Conservation (phyloP, 78 protist genomes). For the Tieghemostelium lacteum region DNA sequence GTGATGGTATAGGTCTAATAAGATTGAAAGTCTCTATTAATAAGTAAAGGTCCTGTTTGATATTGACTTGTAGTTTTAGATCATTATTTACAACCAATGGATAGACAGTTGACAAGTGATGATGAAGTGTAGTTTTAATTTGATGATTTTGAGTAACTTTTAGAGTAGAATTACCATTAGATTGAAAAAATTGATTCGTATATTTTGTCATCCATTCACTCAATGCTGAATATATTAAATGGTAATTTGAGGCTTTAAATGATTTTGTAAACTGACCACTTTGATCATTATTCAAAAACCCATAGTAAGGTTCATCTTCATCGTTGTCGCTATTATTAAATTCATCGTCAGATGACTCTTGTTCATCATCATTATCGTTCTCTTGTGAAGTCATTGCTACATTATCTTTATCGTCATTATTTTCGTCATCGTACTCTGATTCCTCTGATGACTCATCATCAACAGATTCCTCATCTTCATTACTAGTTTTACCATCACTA, state of each 20-base stretch:
- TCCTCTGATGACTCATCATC: no score
- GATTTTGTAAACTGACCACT: not conserved
- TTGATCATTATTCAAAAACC: not conserved
- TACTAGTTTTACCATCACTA: not conserved
- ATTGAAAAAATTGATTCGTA: slow-evolving; percentile 19
- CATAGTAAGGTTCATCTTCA: slow-evolving; percentile 2
- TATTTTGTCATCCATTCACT: slow-evolving; percentile 26
- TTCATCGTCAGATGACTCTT: not conserved
- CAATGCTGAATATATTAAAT: slow-evolving; percentile 30
- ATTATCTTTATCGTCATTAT: not conserved
- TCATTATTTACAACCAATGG: slow-evolving; percentile 11
- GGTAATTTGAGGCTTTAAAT: slow-evolving; percentile 46
- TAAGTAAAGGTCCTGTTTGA: not conserved
- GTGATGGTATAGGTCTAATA: slow-evolving; percentile 50
- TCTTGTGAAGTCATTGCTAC: no score
- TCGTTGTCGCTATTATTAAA: not conserved
- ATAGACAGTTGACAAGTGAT: slow-evolving; percentile 5
- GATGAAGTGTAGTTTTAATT: slow-evolving; percentile 39
- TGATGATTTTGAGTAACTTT: slow-evolving; percentile 13
- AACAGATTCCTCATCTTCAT: no score
- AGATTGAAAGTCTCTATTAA: slow-evolving; percentile 54
- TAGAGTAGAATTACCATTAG: not conserved
- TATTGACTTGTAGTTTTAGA: not conserved
- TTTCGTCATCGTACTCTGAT: not conserved
- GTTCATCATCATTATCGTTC: slow-evolving; percentile 13